phyloP scores from a whole-genome alignment of 1,284 basidiomycete species.

The Testicularia cyperi region DNA sequence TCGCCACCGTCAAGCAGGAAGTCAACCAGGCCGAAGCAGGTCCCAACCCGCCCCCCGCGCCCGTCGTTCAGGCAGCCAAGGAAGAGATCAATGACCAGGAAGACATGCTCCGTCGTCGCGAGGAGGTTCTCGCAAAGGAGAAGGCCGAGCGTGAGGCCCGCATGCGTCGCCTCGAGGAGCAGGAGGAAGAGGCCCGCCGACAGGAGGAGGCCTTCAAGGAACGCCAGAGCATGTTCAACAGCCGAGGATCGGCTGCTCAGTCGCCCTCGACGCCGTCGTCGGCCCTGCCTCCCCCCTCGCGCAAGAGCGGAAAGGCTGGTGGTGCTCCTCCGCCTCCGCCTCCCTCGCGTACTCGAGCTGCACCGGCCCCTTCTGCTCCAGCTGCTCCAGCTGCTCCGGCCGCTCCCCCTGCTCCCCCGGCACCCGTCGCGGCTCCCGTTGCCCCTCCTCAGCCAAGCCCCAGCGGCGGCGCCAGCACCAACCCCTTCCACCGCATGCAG shows the following conservation, averaged over 20 bases:
- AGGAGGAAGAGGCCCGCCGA: conserved; percentile 47
- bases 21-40: conserved; percentile 37
- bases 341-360: conserved; percentile 28
- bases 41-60: conserved; percentile 32
- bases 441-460: conserved; percentile 15
- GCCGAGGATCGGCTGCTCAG: conserved; percentile 11
- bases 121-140: conserved; percentile 53
- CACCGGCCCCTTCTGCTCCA: conserved; percentile 34
- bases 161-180: conserved; percentile 49
- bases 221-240: conserved; percentile 43
- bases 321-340: conserved; percentile 32
- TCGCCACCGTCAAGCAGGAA: conserved; percentile 46
- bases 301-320: conserved; percentile 26
- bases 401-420: conserved; percentile 8
- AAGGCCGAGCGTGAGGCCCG: conserved; percentile 50
- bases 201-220: conserved; percentile 54
- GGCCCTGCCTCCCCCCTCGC: conserved; percentile 44
- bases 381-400: conserved; percentile 14
- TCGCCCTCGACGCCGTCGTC: conserved; percentile 6
- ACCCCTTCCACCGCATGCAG: conserved; percentile 54
- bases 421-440: conserved; percentile 5
- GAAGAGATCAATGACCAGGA: conserved; percentile 47
- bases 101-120: conserved; percentile 49
- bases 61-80: conserved; percentile 47
- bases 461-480: conserved; percentile 36